These are phyloP conservation scores for Exophiala mesophila DNA, from an alignment of 2,329 filamentous ascomycete species.

Conservation along the genomic window DNA sequence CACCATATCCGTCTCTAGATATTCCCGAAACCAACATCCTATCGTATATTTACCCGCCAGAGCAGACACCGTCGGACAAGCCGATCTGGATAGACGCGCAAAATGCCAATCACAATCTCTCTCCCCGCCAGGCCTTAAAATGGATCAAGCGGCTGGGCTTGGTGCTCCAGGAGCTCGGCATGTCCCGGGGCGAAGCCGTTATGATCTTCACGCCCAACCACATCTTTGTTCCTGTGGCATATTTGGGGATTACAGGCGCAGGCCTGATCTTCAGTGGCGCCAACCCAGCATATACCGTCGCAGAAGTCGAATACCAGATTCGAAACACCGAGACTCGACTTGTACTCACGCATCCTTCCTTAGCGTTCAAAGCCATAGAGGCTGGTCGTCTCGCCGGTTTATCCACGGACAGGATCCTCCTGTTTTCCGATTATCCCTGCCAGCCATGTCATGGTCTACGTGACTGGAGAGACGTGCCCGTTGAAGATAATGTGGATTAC, in stretches of 20 bases:
- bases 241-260: conserved; percentile 36
- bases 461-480: conserved; percentile 14
- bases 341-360: conserved; percentile 45
- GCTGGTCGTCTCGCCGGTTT: conserved; percentile 11
- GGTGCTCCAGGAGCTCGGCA: conserved; percentile 44
- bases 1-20: conserved; percentile 8
- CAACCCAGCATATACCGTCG: conserved; percentile 47
- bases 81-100: conserved; percentile 53
- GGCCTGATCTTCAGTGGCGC: conserved; percentile 51
- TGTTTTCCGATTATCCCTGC: conserved; percentile 13
- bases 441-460: conserved; percentile 6
- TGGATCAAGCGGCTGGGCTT: conserved; percentile 51
- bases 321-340: conserved; percentile 45
- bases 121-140: conserved; percentile 43
- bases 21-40: conserved; percentile 18
- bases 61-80: conserved; percentile 29
- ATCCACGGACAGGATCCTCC: conserved; percentile 2
- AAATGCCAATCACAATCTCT: conserved; percentile 41
- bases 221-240: conserved; percentile 48
- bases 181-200: conserved; percentile 48
- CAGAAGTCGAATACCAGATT: conserved; percentile 50
- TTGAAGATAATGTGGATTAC: not conserved
- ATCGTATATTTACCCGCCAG: conserved; percentile 17
- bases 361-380: conserved; percentile 40
- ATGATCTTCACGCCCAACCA: conserved; percentile 54